Base-by-base conservation (phyloP, 2,329 filamentous ascomycete genomes). In the Penicillium palitans region DNA sequence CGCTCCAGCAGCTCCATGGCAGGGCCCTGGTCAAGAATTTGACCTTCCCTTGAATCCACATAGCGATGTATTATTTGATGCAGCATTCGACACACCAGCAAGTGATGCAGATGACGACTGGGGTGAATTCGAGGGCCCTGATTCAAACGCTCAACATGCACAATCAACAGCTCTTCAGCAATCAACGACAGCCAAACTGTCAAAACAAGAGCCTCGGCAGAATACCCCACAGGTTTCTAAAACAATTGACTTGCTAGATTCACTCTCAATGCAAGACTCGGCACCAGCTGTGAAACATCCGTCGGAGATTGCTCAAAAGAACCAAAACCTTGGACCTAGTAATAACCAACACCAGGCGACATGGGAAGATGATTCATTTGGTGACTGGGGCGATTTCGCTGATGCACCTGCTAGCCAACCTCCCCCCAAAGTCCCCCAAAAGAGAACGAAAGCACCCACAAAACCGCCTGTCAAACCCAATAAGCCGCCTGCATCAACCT, bases 21-120 rank as follows among this genome's bases (percentile, higher is more conserved):
- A 61, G 12, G 13, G 52, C 29, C 52, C 57, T 41, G 31, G 35
- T 35, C 60, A 54, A 21, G 31, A 49, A 47, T 58, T 66, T 54
- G 51, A 62, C 37, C 44, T 69, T 53, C 64, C 67, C 50, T 40
- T 66, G 54, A 55, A 71, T 63, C 52, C 62, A 47, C 66, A 68
- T 15, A 68, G 64, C 2, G 83, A 85, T 62, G 81, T 90, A 4
- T 76, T 90, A 3, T 90, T 90, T 69, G 87, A 90, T 72, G 87
- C 83, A 37, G 62, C 71, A 33, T 61, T 69, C 8, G 74, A 76
- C 46, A 52, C 50, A 39, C 57, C 59, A 31, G 62, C 65, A 13
- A 64, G 65, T 42, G 67, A 72, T 33, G 65, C 63, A 10, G 74
- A 76, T 35, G 78, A 79, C 48, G 76, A 76, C 10, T 80, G 78